phyloP scores from a whole-genome alignment of 164 flowering plant genomes.

The Dillenia suffruticosa region DNA sequence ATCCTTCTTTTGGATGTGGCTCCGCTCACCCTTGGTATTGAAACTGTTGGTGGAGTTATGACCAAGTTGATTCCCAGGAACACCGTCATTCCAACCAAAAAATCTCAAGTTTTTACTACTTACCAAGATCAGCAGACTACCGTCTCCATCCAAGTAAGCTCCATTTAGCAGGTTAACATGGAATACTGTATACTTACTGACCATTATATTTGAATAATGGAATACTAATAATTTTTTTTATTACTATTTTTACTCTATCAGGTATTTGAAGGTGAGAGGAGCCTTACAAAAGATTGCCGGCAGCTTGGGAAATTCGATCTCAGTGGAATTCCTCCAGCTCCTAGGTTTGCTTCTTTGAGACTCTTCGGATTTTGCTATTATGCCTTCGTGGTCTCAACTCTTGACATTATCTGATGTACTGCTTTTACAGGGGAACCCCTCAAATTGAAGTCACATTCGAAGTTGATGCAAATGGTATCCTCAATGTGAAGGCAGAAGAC shows the following conservation, averaged over 20 bases:
- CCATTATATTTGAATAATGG: not conserved
- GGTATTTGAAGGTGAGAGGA: conserved; percentile 96
- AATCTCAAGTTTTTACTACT: conserved; percentile 90
- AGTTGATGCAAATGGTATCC: conserved; percentile 81
- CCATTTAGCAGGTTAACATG: too few relatives aligned
- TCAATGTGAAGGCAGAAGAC: conserved; percentile 81
- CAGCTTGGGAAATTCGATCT: conserved; percentile 77
- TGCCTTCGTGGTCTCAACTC: not conserved
- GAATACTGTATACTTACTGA: too few relatives aligned
- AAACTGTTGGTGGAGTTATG: conserved; percentile 95
- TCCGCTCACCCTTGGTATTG: conserved; percentile 87
- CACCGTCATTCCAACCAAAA: conserved; percentile 90
- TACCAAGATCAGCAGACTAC: conserved; percentile 95
- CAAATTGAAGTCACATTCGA: conserved; percentile 88
- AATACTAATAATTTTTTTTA: not conserved
- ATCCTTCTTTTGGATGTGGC: conserved; percentile 90
- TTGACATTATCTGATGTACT: not conserved
- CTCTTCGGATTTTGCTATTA: not conserved
- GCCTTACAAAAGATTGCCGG: conserved; percentile 86
- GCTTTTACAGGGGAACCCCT: conserved; percentile 67
- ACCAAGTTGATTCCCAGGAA: conserved; percentile 92
- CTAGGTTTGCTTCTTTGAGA: conserved; percentile 41
- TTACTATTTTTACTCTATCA: conserved; percentile 5
- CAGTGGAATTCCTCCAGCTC: conserved; percentile 79
- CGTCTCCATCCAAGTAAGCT: conserved; percentile 75